A percentile compares a stretch with the other conserved stretches of the same genome.
These are phyloP conservation scores for Mycosphaerelloides madeirae DNA, from an alignment of 2,329 filamentous ascomycete species.

Conservation along the genomic window DNA sequence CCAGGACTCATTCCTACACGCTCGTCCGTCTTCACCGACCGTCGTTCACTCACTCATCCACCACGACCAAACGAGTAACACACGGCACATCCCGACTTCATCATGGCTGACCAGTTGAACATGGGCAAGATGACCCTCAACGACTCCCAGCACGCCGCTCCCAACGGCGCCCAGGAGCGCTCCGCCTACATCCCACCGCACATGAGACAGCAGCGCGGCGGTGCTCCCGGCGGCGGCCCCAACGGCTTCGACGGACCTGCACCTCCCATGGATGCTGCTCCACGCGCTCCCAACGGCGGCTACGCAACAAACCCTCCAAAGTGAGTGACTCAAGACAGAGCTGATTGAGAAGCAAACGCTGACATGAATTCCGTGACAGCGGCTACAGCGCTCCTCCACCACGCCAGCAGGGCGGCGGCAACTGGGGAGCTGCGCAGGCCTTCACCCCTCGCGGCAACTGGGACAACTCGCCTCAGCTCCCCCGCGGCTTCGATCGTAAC, in stretches of 20 bases:
- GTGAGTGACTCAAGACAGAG: conserved; percentile 23
- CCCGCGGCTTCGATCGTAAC: conserved; percentile 56
- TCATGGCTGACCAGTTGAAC: conserved; percentile 78
- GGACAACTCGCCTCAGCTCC: conserved; percentile 35
- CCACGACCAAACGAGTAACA: conserved; percentile 10
- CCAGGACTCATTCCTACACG: conserved; percentile 9
- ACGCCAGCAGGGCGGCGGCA: conserved; percentile 19
- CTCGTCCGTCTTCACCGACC: conserved; percentile 22
- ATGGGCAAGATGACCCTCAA: conserved; percentile 70
- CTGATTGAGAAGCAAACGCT: conserved; percentile 9
- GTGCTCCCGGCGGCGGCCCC: conserved; percentile 40
- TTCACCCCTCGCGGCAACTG: conserved; percentile 51
- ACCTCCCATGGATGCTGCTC: conserved; percentile 43
- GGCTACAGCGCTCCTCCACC: conserved; percentile 42
- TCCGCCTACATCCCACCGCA: conserved; percentile 82
- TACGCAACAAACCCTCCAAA: conserved; percentile 42
- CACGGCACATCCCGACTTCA: conserved; percentile 7
- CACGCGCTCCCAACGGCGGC: conserved; percentile 40
- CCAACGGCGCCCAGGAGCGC: conserved; percentile 40
- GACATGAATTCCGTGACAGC: conserved; percentile 31
- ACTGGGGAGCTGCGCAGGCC: conserved; percentile 53
- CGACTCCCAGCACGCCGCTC: conserved; percentile 57
- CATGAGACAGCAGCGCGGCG: conserved; percentile 53
- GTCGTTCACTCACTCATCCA: conserved; percentile 25
- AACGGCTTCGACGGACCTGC: conserved; percentile 33